Evolutionary conservation across 495 filamentous ascomycete genomes (phyloP).

Genomic region (Aspergillus homomorphus): DNA sequence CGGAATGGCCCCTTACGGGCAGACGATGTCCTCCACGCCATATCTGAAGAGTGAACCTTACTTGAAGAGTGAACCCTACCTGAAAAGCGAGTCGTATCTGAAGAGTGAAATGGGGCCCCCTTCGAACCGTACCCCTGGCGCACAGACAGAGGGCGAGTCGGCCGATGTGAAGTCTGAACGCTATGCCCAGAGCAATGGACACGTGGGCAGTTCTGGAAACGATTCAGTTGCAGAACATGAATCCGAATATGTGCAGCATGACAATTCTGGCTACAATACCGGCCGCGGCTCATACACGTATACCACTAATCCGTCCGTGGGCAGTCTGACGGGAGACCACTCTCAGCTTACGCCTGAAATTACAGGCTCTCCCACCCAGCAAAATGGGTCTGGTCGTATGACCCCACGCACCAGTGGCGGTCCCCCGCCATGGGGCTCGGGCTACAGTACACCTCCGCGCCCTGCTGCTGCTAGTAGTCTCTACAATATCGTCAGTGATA

Average conservation of each 20-base stretch:
- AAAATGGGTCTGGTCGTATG: slow-evolving; percentile 78
- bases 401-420: slow-evolving; percentile 74
- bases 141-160: slow-evolving; percentile 57
- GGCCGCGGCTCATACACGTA: slow-evolving; percentile 75
- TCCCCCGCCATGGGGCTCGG: slow-evolving; percentile 68
- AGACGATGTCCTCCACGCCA: slow-evolving; percentile 49
- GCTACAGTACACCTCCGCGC: slow-evolving; percentile 80
- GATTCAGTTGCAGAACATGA: slow-evolving; percentile 80
- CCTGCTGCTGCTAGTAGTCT: slow-evolving; percentile 69
- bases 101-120: slow-evolving; percentile 94
- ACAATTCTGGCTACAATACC: slow-evolving; percentile 59
- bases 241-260: slow-evolving; percentile 74
- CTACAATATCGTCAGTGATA: slow-evolving; percentile 88
- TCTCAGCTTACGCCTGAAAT: slow-evolving; percentile 82
- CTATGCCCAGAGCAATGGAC: slow-evolving; percentile 53
- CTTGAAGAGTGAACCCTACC: not conserved
- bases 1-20: slow-evolving; percentile 68
- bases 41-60: slow-evolving; percentile 73
- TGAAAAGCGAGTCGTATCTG: not conserved
- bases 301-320: slow-evolving; percentile 59
- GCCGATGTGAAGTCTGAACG: slow-evolving; percentile 68
- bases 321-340: slow-evolving; percentile 68
- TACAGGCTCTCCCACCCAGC: slow-evolving; percentile 79
- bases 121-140: slow-evolving; percentile 53
- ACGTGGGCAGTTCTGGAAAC: slow-evolving; percentile 52